Evolutionary conservation across 306 rosid genomes (phyloP).

Genomic region (Adenanthera pavonina): DNA sequence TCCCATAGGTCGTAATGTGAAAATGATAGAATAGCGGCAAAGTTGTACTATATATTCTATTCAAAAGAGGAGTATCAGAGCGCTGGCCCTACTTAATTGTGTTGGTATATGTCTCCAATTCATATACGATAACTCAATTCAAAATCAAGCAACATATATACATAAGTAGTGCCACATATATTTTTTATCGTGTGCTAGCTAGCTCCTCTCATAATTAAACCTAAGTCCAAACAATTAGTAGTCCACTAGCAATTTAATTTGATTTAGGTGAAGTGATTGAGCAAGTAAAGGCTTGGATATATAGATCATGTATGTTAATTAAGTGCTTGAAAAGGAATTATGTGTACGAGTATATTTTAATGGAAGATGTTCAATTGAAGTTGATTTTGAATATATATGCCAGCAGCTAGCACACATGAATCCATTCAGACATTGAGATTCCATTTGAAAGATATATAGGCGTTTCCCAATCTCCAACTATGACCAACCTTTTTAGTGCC

Average conservation of each 20-base stretch:
- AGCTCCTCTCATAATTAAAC: no score
- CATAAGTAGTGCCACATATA: no score
- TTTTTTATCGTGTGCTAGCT: no score
- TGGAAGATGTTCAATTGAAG: neutral
- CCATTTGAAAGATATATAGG: neutral
- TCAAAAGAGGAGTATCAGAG: conserved; percentile 1
- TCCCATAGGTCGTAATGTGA: conserved; percentile 15
- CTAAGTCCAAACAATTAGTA: no score
- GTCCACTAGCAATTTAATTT: no score
- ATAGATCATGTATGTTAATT: neutral
- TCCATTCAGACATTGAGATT: neutral
- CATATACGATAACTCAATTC: neutral
- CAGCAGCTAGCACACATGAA: neutral
- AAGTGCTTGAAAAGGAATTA: neutral
- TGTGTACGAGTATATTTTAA: neutral
- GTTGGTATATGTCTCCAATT: no score
- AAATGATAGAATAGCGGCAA: conserved; percentile 28
- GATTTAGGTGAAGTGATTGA: no score
- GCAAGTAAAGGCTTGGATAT: no score
- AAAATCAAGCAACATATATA: neutral
- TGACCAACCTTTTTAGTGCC: neutral
- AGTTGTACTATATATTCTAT: neutral
- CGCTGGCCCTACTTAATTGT: neutral
- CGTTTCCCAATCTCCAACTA: neutral
- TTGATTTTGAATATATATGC: neutral